Evolutionary conservation across 306 rosid genomes (phyloP), one percentile per base, ranked within the genome.

Genomic region (Medicago truncatula): DNA sequence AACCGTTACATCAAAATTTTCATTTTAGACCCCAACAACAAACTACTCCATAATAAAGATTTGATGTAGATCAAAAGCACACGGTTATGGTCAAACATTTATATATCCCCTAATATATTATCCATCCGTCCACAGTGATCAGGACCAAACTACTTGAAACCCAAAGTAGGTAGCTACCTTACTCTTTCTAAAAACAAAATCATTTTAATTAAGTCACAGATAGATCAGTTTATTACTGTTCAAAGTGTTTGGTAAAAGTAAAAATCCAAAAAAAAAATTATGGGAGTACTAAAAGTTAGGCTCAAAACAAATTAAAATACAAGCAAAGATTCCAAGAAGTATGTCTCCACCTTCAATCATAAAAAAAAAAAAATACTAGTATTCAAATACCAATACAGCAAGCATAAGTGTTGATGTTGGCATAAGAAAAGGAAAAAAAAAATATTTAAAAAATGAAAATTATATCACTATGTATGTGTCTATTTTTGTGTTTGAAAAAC

Each of bases 171-270:
- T 6, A 47, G 7, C 8, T 15, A 47, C 2, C 53, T 5, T 47
- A 4, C 53, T 14, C 53, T 72, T 50, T 17, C n/a, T 49, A 15
- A 15, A 67, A 46, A 63, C 17, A 15, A 67, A 46, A 40, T 38
- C 14, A 73, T 44, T n/a, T 47, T 14, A 47, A 13, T 39, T 6
- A 65, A 54, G 47, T 40, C 68, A 43, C 49, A 10, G 12, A 10
- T 65, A n/a, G n/a, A 50, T 50, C 16, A 63, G 60, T 39, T 66
- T 52, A 25, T n/a, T 71, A 38, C 47, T 71, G 6, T 34, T 34
- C 38, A 34, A 34, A 34, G 38, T 34, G 38, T 54, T 34, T 9
- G 74, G 67, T 54, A 36, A n/a, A 54, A 23, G 67, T 67, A 47
- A 67, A 67, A 67, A 41, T 25, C 63, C 74, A 25, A 40, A 67